phyloP scores from a whole-genome alignment of 192 early-diverging fungal species.

The Oehlia diaphana region DNA sequence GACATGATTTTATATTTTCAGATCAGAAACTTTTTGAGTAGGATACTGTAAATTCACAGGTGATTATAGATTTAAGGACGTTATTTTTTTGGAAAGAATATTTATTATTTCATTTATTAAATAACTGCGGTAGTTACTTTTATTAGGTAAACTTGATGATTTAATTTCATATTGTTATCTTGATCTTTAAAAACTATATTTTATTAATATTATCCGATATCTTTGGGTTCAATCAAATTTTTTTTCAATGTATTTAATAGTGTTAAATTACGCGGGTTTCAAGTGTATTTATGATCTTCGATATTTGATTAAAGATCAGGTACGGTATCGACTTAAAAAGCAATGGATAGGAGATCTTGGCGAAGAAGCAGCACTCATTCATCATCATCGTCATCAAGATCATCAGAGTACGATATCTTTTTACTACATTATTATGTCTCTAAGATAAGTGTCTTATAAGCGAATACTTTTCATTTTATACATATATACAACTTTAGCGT shows the following conservation, averaged over 20 bases:
- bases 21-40: background rate
- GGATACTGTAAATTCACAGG: background rate
- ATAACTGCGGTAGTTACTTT: background rate
- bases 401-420: slow-evolving; percentile 1
- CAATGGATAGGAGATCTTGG: slow-evolving; percentile 6
- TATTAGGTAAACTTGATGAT: too few relatives aligned
- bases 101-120: background rate
- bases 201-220: background rate
- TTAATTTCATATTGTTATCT: background rate
- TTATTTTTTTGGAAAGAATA: background rate
- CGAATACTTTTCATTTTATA: background rate
- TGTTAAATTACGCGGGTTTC: background rate
- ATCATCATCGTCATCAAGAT: slow-evolving; percentile 9
- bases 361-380: slow-evolving; percentile 7
- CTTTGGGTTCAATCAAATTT: background rate
- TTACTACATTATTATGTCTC: background rate
- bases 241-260: too few relatives aligned
- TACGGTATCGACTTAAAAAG: background rate
- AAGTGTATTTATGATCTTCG: background rate
- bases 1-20: background rate
- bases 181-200: background rate
- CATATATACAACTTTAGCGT: background rate
- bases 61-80: background rate
- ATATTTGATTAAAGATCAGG: background rate
- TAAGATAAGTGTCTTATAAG: background rate